Evolutionary conservation across 1,284 basidiomycete genomes (phyloP).

Genomic region (Trichosporon coremiiforme): DNA sequence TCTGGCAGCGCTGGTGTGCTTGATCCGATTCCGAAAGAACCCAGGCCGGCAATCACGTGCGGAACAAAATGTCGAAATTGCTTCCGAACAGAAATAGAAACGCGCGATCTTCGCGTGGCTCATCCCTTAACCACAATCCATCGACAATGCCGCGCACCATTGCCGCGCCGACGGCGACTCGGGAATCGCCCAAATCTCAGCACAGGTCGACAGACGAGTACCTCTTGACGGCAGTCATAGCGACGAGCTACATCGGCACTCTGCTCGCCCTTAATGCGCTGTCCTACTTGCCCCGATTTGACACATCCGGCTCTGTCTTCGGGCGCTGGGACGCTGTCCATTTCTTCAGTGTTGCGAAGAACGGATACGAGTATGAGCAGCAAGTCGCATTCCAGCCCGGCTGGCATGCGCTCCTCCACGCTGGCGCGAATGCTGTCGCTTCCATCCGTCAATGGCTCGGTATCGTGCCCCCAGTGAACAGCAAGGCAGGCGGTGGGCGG

Average conservation of each 20-base stretch:
- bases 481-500: not conserved
- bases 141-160: not conserved
- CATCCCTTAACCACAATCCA: not conserved
- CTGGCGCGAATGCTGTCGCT: conserved; percentile 35
- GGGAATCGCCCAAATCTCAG: not conserved
- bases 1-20: not conserved
- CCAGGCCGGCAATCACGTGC: not conserved
- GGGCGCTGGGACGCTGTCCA: conserved; percentile 88
- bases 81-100: no score
- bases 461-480: not conserved
- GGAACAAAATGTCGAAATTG: no score
- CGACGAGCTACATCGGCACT: not conserved
- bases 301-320: conserved; percentile 36
- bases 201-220: not conserved
- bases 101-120: no score
- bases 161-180: not conserved
- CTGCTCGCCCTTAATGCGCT: not conserved
- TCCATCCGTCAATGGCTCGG: not conserved
- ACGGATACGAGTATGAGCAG: conserved; percentile 74
- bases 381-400: conserved; percentile 87
- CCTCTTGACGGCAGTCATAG: not conserved
- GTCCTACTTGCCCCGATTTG: conserved; percentile 37
- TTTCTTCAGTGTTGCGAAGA: conserved; percentile 67
- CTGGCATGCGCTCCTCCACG: conserved; percentile 63
- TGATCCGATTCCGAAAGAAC: not conserved